Base-by-base conservation (phyloP, 306 rosid species). In the Vicia sativa region DNA sequence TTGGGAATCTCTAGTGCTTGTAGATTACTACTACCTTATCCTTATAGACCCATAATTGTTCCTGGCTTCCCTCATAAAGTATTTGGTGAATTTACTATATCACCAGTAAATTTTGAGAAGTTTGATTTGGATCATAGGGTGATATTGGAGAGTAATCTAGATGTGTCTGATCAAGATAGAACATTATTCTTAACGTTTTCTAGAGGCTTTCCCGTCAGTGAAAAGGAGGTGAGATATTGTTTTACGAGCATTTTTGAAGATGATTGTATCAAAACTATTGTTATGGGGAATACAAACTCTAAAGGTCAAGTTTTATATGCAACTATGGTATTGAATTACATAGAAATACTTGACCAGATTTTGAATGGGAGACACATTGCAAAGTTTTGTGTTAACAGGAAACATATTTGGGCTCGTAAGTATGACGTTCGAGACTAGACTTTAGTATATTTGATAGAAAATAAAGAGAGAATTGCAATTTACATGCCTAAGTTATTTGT, bases 151-250 rank as follows among this genome's bases (percentile, higher is more conserved):
- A 67, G 58, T 4, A 46, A 65, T 63, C 8, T 9, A 2, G 70
- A 14, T 13, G 56, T 72, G 9, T 21, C 62, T 0, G 83, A 72
- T 19, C 85, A 79, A 6, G 90, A 82, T 10, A 83, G 78, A 77
- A 81, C 90, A 1, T n/a, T 89, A 83, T 86, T 86, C 16, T 59
- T 89, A 21, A 89, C 92, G 14, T 89, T 89, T 57, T 89, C 92
- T 0, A 72, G 82, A 60, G 90, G 96, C 0, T 86, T 80, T 37
- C 90, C 86, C 0, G 88, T 89, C 25, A 28, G 49, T 7, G 60
- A 71, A 25, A 68, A 60, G 0, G 92, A 86, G 37, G 86, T 82
- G 57, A 70, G 13, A 37, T 15, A 67, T 45, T 18, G 72, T 0
- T 86, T 86, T 21, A 62, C 60, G 2, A 28, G 7, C 2, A 15